Evolutionary conservation across 1,284 basidiomycete species (phyloP).

Genomic region (Flammula alnicola): DNA sequence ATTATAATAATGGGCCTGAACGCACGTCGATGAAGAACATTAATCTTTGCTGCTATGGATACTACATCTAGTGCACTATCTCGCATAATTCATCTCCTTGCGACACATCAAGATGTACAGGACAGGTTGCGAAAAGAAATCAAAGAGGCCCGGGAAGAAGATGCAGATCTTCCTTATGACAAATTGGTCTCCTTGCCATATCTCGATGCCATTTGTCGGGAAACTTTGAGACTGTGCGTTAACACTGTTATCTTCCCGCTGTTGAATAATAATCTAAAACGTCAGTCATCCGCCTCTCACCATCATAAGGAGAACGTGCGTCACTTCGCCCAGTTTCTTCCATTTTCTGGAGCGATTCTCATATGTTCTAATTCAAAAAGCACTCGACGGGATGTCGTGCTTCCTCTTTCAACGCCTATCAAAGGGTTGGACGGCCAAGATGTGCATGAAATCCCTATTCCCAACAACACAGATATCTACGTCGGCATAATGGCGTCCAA

Average conservation of each 20-base stretch:
- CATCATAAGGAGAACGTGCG: slow-evolving; percentile 12
- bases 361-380: slow-evolving; percentile 14
- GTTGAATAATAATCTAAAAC: background rate
- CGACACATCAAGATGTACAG: slow-evolving; percentile 41
- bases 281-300: slow-evolving; percentile 10
- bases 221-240: slow-evolving; percentile 45
- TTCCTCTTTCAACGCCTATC: slow-evolving; percentile 31
- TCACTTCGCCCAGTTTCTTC: background rate
- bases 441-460: slow-evolving; percentile 27
- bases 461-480: slow-evolving; percentile 38
- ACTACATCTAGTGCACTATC: slow-evolving; percentile 48
- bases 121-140: slow-evolving; percentile 42
- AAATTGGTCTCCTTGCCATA: slow-evolving; percentile 41
- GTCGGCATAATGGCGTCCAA: slow-evolving; percentile 42
- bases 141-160: slow-evolving; percentile 19
- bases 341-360: background rate
- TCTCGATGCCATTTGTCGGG: slow-evolving; percentile 47
- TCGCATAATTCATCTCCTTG: slow-evolving; percentile 41
- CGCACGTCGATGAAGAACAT: slow-evolving; percentile 37
- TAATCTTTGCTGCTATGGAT: slow-evolving; percentile 50
- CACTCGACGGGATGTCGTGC: slow-evolving; percentile 25
- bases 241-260: background rate
- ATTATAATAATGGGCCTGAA: too few relatives aligned
- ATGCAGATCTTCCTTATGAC: slow-evolving; percentile 36
- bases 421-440: slow-evolving; percentile 24